These are phyloP conservation scores for Phytophthora citricola DNA, from an alignment of 352 stramenopile genomes.

Conservation along the genomic window DNA sequence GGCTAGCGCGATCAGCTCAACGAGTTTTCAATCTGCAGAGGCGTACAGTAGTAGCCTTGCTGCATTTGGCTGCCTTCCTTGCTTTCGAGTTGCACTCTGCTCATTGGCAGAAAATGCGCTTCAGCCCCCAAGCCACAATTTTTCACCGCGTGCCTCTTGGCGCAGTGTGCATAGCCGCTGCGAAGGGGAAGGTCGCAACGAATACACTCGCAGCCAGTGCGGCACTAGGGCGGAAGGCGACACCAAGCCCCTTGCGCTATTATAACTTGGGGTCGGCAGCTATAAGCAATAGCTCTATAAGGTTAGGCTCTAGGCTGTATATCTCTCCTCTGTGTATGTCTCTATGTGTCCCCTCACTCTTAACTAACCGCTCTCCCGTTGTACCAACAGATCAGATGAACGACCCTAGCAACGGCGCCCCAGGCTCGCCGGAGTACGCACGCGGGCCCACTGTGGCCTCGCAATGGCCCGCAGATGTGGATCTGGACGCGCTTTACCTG, in stretches of 20 bases:
- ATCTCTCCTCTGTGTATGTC: too few relatives aligned
- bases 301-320: neutral
- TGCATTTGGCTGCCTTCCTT: too few relatives aligned
- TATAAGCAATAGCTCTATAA: neutral
- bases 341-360: neutral
- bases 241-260: neutral
- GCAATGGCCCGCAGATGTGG: constrained; percentile 76
- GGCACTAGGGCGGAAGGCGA: constrained; percentile 6
- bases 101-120: constrained; percentile 20
- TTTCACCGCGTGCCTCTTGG: constrained; percentile 29
- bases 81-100: too few relatives aligned
- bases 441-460: constrained; percentile 37
- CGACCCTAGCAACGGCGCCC: constrained; percentile 16
- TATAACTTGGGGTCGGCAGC: too few relatives aligned
- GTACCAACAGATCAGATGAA: constrained; percentile 24
- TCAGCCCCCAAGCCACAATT: constrained; percentile 17
- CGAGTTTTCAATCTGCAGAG: neutral
- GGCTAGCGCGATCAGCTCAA: constrained; percentile 6
- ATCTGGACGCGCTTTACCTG: constrained; percentile 82
- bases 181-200: constrained; percentile 27
- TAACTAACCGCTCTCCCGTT: neutral
- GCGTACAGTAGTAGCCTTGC: too few relatives aligned
- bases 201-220: constrained; percentile 22
- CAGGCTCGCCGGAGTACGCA: constrained; percentile 33
- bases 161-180: constrained; percentile 14